Evolutionary conservation across 805 yeast genomes (phyloP), one percentile per base, ranked within the genome.

Genomic region (Kurtzmaniella fragi): DNA sequence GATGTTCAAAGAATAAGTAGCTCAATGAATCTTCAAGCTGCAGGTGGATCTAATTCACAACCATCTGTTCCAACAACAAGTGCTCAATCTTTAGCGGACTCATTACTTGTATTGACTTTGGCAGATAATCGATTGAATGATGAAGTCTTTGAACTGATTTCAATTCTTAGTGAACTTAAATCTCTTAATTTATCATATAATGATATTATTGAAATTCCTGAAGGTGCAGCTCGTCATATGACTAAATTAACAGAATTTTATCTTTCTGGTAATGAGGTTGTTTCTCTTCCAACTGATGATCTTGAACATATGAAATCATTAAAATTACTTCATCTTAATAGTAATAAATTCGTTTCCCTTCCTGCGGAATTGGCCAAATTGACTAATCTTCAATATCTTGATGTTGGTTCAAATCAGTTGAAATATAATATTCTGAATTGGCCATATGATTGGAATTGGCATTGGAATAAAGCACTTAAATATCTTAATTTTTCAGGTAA

Each of bases 381-480:
- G 34, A 54, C 62, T 1, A 72, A 76, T 17, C 64, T 93, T 52
- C 75, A 74, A 26, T 82, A 80, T 8, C 71, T 93, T 28, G 99
- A 93, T 63, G 93, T 87, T 13, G 95, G 97, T 3, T 85, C 95
- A 2, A 93, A 93, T 57, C 82, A 81, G 44, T 68, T 93, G 61
- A 85, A 89, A 53, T 93, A 93, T 61, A 93, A 93, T 52, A 88
- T 91, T 40, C 84, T 93, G 3, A 93, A 93, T 59, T 86, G 89
- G 75, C 95, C 93, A 12, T 91, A 87, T 55, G 99, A 93, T 57
- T 93, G 98, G 97, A 93, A 88, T 61, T 93, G 99, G 99, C 81
- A 84, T 50, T 81, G 80, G 68, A 93, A 93, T 55, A 68, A 74
- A 39, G 77, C 79, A 31, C 68, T 93, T 59, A 78, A 72, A 48